Percentiles rank a stretch among this genome's conserved stretches.
Evolutionary conservation across 129 eudicot genomes (phyloP).

Genomic region (Helichrysum umbraculigerum): DNA sequence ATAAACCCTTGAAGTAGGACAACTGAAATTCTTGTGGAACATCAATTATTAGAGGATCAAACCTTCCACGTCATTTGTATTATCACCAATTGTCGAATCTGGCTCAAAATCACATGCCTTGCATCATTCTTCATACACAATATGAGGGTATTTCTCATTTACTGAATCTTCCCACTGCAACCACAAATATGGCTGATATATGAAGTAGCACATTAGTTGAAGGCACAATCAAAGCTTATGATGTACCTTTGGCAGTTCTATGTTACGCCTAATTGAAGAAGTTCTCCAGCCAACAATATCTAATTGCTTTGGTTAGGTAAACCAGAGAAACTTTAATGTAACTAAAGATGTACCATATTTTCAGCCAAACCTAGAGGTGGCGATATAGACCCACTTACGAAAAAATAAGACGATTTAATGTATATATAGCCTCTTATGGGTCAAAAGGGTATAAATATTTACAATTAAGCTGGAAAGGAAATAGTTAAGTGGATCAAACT

Average conservation of each 20-base stretch:
- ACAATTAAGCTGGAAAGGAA: neutral
- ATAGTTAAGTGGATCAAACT: neutral
- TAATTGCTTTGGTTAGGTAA: conserved; percentile 35
- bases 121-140: conserved; percentile 91
- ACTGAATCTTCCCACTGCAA: conserved; percentile 85
- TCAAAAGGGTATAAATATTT: neutral
- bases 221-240: conserved; percentile 4
- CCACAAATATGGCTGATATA: conserved; percentile 12
- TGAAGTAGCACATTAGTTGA: conserved; percentile 1
- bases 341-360: conserved; percentile 11
- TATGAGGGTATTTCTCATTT: conserved; percentile 91
- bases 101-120: conserved; percentile 67
- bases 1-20: neutral
- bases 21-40: neutral
- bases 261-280: conserved; percentile 84
- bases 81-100: conserved; percentile 35
- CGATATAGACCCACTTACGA: neutral
- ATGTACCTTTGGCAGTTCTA: conserved; percentile 83
- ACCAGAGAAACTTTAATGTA: conserved; percentile 14
- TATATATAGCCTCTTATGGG: neutral
- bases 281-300: conserved; percentile 99
- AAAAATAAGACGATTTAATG: neutral
- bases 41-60: conserved; percentile 21
- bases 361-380: neutral
- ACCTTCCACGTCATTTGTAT: conserved; percentile 75